These are phyloP conservation scores for Eucalyptus erythrocorys DNA, from an alignment of 345 rosid genomes.

Conservation along the genomic window DNA sequence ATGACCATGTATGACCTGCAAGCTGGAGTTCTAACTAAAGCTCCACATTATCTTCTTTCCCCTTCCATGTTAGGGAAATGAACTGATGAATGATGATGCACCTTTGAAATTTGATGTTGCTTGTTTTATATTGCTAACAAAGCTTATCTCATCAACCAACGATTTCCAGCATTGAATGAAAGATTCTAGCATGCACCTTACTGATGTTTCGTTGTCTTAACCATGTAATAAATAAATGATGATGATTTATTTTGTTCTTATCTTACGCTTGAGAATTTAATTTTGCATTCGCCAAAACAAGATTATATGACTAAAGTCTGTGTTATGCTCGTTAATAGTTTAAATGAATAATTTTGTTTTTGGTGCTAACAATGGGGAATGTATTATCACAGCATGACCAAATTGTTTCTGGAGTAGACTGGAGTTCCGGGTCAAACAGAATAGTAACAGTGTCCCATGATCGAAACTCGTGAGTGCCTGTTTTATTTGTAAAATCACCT, in stretches of 20 bases:
- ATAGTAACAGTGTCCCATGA: slow-evolving; percentile 92
- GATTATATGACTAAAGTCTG: neutral
- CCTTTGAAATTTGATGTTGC: neutral
- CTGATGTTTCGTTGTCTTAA: neutral
- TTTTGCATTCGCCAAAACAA: neutral
- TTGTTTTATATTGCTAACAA: neutral
- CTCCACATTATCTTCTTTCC: neutral
- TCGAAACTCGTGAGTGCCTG: slow-evolving; percentile 83
- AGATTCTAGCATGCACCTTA: neutral
- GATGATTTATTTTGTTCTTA: neutral
- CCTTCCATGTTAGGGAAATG: neutral
- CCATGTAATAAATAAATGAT: neutral
- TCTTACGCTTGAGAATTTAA: neutral
- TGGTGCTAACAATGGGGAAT: neutral
- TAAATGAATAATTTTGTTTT: neutral
- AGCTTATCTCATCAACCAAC: neutral
- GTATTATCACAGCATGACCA: slow-evolving; percentile 78
- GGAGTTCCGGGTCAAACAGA: slow-evolving; percentile 78
- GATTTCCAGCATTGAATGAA: neutral
- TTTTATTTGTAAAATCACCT: neutral
- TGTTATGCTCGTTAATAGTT: neutral
- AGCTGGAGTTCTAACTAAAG: neutral
- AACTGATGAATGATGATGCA: neutral
- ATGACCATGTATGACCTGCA: neutral
- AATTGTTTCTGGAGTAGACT: slow-evolving; percentile 92